Conservation (phyloP, 306 rosid species). For the Medicago truncatula region MtrunA17r5.0-ANR NC_053047.1:33308501-33309000, state of each 20-base stretch:
- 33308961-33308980: constrained; percentile 38
- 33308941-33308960: constrained; percentile 32
- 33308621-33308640: constrained; percentile 29
- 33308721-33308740: constrained; percentile 61
- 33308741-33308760: constrained; percentile 83
- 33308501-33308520: background rate
- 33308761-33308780: constrained; percentile 77
- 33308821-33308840: constrained; percentile 55
- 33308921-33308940: constrained; percentile 37
- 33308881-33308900: constrained; percentile 30
- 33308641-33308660: constrained; percentile 41
- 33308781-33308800: constrained; percentile 67
- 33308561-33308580: background rate
- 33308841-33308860: constrained; percentile 32
- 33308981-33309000: constrained; percentile 33
- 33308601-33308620: constrained; percentile 23
- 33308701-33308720: background rate
- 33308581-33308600: constrained; percentile 9
- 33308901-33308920: constrained; percentile 45
- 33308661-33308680: background rate
- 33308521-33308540: background rate
- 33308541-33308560: background rate
- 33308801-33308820: constrained; percentile 69
- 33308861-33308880: constrained; percentile 37
- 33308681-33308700: background rate